phyloP scores from a whole-genome alignment of 2,329 filamentous ascomycete species.

The Venturia effusa region DNA sequence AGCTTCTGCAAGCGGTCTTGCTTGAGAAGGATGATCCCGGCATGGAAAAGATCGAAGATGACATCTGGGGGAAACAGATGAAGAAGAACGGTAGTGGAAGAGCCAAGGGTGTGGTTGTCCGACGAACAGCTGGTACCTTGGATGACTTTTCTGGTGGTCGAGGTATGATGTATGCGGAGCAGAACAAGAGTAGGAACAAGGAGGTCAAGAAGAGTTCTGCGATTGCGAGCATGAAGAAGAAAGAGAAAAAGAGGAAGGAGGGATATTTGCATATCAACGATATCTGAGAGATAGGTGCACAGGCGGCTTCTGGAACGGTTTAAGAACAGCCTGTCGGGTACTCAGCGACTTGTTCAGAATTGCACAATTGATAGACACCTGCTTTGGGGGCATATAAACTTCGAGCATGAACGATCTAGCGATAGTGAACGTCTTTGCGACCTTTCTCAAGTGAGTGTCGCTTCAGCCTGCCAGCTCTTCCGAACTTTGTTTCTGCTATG shows the following conservation, averaged over 20 bases:
- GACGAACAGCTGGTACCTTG: conserved; percentile 74
- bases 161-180: conserved; percentile 75
- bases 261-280: neutral
- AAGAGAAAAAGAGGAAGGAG: conserved; percentile 20
- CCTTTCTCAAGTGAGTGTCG: no score
- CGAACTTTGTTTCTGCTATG: no score
- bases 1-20: conserved; percentile 79
- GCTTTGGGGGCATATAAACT: no score
- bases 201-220: conserved; percentile 3
- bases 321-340: no score
- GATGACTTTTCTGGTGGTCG: conserved; percentile 82
- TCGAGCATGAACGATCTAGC: no score
- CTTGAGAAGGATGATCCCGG: conserved; percentile 71
- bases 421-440: no score
- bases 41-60: conserved; percentile 58
- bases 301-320: no score
- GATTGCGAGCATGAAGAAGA: conserved; percentile 7
- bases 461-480: no score
- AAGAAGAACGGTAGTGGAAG: conserved; percentile 25
- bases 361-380: no score
- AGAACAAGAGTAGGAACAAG: conserved; percentile 34
- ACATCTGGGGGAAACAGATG: conserved; percentile 46
- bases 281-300: neutral
- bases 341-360: no score
- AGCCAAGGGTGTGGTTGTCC: conserved; percentile 49